Percentiles rank a stretch among this genome's conserved stretches.
phyloP scores from a whole-genome alignment of 441 rosid genomes.

The Metrosideros polymorpha region DNA sequence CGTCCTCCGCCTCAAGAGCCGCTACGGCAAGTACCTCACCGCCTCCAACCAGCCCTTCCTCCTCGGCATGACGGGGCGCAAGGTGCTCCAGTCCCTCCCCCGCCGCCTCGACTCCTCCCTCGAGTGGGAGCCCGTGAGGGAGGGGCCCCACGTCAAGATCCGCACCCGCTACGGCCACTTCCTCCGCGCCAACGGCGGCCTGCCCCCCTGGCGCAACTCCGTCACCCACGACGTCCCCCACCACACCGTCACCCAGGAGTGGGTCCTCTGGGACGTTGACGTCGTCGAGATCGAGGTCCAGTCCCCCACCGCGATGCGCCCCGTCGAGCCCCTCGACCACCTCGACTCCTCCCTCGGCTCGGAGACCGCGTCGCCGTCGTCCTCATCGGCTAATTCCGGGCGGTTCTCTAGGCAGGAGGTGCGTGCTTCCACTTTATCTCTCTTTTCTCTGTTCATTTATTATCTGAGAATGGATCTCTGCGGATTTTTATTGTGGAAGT shows the following conservation, averaged over 20 bases:
- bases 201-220: conserved; percentile 94
- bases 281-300: conserved; percentile 47
- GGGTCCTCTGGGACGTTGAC: conserved; percentile 74
- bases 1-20: conserved; percentile 47
- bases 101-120: conserved; percentile 52
- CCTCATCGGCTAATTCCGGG: conserved; percentile 26
- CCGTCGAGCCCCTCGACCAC: conserved; percentile 25
- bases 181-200: conserved; percentile 78
- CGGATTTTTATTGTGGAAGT: not conserved
- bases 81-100: conserved; percentile 53
- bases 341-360: conserved; percentile 38
- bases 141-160: conserved; percentile 49
- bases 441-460: not conserved
- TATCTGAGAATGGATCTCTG: not conserved
- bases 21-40: conserved; percentile 56
- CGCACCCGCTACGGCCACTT: conserved; percentile 62
- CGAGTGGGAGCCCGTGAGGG: conserved; percentile 87
- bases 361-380: conserved; percentile 35
- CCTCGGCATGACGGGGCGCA: conserved; percentile 78
- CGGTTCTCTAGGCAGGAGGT: conserved; percentile 63
- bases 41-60: conserved; percentile 79
- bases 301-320: conserved; percentile 15
- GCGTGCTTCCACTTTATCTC: not conserved
- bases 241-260: conserved; percentile 62
- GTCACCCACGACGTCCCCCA: conserved; percentile 86